Evolutionary conservation across 495 filamentous ascomycete species (phyloP), one percentile per base, ranked within the genome.

Genomic region (Hypoxylon trugodes): DNA sequence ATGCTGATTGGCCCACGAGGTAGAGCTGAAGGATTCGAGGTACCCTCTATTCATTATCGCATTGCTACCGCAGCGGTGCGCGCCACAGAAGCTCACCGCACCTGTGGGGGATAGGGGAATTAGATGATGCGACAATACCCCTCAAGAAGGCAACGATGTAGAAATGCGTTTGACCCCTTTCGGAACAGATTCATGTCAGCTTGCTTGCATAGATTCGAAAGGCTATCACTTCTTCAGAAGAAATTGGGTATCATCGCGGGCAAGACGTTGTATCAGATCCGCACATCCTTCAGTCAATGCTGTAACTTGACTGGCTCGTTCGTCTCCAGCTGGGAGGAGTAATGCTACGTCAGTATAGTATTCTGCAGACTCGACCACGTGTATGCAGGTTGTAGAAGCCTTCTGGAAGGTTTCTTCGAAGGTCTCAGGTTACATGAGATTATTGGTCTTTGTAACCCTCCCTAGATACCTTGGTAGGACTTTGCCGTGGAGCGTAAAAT

Each of bases 341-440:
- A 38, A 10, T 66, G 59, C 45, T 46, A 55, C 63, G 57, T 61
- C 32, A 66, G 63, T 51, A 54, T 36, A 59, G 30, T 35, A 46
- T 61, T 35, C 32, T 61, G 55, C 56, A 61, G 43, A 57, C 61
- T 21, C 50, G n/a, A 43, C 64, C 64, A 67, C 64, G 64, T 67
- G 64, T 67, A 59, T 62, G 48, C 40, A 61, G 21, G 64, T 41
- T 35, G 50, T 46, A 67, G 58, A 67, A 61, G 41, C 24, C 47
- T 62, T 67, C 64, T 59, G 0, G 64, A 67, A 67, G 64, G 52
- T 48, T 47, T 62, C 18, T 12, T 67, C n/a, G 64, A 67, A 61
- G 58, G 58, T 42, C 35, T 18, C 8, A 59, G 18, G 28, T 32
- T 58, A 47, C 45, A 41, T 30, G 28, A 18, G 38, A 56, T 47